Percentiles rank a stretch among this genome's conserved stretches.
Conservation (phyloP, 805 yeast genomes). For the Starmerella bacillaris region DNA sequence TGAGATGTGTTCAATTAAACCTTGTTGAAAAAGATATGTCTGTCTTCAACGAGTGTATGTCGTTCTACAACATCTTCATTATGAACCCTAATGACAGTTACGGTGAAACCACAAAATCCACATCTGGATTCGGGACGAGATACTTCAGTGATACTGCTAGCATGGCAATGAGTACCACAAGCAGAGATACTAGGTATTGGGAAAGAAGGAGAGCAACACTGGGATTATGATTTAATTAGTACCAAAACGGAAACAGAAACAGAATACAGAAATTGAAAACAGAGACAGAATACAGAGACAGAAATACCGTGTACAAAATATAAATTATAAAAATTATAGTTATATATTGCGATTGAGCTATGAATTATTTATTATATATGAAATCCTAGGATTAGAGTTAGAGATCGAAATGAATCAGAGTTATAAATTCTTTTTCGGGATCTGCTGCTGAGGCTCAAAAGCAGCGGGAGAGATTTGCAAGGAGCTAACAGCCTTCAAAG, state of each 20-base stretch:
- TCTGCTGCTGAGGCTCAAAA: conserved; percentile 10
- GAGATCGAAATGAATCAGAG: too few species aligned
- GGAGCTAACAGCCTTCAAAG: conserved; percentile 8
- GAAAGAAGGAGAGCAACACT: neutral
- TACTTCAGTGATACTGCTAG: conserved; percentile 1
- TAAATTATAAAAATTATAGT: too few species aligned
- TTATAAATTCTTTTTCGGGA: too few species aligned
- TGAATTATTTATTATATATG: too few species aligned
- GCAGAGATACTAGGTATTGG: conserved; percentile 5
- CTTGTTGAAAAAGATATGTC: neutral
- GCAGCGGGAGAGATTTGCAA: conserved; percentile 14
- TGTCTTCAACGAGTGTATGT: neutral
- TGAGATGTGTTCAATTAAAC: neutral
- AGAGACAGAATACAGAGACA: too few species aligned
- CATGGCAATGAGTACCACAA: conserved; percentile 2
- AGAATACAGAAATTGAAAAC: too few species aligned
- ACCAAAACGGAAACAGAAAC: too few species aligned
- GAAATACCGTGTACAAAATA: too few species aligned
- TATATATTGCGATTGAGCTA: too few species aligned
- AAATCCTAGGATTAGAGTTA: too few species aligned
- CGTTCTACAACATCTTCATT: neutral
- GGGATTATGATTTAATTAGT: neutral
- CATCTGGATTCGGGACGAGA: neutral
- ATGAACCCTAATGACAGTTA: neutral
- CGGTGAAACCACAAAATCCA: neutral